These are phyloP conservation scores for Pholiota microspora DNA, from an alignment of 768 basidiomycete genomes.

Conservation along the genomic window DNA sequence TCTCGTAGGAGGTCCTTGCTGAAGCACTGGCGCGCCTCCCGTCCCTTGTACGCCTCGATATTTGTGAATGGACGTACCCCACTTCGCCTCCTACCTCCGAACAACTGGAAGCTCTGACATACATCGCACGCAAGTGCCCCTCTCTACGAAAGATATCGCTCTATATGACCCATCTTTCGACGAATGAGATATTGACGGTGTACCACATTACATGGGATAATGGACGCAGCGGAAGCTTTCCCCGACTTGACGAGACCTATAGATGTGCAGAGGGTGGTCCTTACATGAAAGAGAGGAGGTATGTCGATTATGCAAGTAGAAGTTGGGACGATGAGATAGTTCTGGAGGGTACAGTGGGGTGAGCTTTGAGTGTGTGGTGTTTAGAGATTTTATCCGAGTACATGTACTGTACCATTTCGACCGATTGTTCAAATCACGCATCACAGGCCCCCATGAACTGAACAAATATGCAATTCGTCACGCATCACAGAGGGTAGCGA, in stretches of 20 bases:
- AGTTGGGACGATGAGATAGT: background rate
- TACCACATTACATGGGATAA: background rate
- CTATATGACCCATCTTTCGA: slow-evolving; percentile 6
- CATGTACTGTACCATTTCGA: no score
- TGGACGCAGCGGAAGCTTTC: no score
- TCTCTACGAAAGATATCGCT: slow-evolving; percentile 4
- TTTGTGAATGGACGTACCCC: slow-evolving; percentile 8
- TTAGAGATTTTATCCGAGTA: no score
- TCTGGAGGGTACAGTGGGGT: background rate
- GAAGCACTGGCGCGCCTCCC: background rate
- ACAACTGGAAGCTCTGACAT: background rate
- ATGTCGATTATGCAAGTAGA: background rate
- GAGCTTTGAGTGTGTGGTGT: no score
- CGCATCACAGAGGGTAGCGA: no score
- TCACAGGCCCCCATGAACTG: no score
- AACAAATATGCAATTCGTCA: no score
- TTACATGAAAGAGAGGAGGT: background rate
- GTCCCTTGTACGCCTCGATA: slow-evolving; percentile 3
- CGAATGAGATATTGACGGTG: slow-evolving; percentile 4
- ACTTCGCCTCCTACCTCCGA: background rate
- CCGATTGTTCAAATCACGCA: no score
- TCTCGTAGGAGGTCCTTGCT: background rate
- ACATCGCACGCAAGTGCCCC: background rate
- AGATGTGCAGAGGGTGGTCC: slow-evolving; percentile 2
- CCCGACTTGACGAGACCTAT: background rate